Percentiles rank a stretch among this genome's conserved stretches.
These are phyloP conservation scores for Arthrinium phaeospermum DNA, from an alignment of 2,329 filamentous ascomycete genomes.

Conservation along the genomic window DNA sequence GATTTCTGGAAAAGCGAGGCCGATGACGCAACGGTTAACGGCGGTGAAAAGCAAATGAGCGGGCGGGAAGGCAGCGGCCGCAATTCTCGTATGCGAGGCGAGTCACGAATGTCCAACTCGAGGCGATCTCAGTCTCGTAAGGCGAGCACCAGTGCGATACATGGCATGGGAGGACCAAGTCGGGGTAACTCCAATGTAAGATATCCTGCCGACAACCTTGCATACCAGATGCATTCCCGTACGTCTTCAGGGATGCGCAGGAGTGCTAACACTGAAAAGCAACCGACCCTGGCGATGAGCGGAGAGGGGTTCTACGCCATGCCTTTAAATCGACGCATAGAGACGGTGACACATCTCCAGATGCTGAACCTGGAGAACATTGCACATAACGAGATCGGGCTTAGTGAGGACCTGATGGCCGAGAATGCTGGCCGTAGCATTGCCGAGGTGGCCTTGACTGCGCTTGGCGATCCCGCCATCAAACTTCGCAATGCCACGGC, in stretches of 20 bases:
- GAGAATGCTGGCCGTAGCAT: slow-evolving; percentile 91
- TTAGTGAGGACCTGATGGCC: slow-evolving; percentile 88
- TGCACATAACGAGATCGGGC: slow-evolving; percentile 82
- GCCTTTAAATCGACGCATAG: slow-evolving; percentile 58
- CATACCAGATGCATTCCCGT: slow-evolving; percentile 27
- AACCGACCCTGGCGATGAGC: slow-evolving; percentile 34
- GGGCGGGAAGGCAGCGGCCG: slow-evolving; percentile 58
- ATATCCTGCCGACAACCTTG: slow-evolving; percentile 27
- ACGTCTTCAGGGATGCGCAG: not conserved
- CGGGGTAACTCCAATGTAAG: slow-evolving; percentile 55
- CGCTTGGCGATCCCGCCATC: slow-evolving; percentile 67
- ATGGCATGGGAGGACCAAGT: slow-evolving; percentile 44
- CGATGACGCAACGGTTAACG: slow-evolving; percentile 57
- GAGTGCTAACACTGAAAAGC: slow-evolving; percentile 44
- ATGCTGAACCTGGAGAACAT: slow-evolving; percentile 94
- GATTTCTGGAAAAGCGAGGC: slow-evolving; percentile 79
- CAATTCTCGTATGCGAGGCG: slow-evolving; percentile 55
- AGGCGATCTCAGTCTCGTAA: slow-evolving; percentile 64
- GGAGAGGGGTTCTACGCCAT: slow-evolving; percentile 57
- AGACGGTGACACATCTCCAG: slow-evolving; percentile 74
- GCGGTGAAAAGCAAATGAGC: slow-evolving; percentile 52
- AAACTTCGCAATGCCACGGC: slow-evolving; percentile 53
- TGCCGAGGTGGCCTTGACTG: slow-evolving; percentile 78
- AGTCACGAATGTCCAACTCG: slow-evolving; percentile 56
- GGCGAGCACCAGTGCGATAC: slow-evolving; percentile 48